Conservation (phyloP, 2,329 filamentous ascomycete genomes). For the Tothia fuscella region DNA sequence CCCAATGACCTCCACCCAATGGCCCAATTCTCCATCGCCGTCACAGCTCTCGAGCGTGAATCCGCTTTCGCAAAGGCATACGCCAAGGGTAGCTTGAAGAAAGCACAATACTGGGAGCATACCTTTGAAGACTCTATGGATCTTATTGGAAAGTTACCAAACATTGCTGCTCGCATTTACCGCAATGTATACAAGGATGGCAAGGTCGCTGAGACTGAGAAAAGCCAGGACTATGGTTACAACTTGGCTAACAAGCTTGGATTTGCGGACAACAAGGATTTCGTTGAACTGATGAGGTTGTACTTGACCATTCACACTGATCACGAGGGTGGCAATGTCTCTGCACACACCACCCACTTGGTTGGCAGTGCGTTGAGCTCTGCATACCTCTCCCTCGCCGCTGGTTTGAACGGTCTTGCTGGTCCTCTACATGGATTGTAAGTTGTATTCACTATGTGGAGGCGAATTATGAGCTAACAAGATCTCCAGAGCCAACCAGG, state of each 20-base stretch:
- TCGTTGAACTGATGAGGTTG: constrained; percentile 94
- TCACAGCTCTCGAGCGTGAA: constrained; percentile 96
- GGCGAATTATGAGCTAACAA: constrained; percentile 17
- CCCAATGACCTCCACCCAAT: constrained; percentile 95
- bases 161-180: constrained; percentile 97
- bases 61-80: constrained; percentile 98
- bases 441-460: constrained; percentile 18
- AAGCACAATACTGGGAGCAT: constrained; percentile 99
- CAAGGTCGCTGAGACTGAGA: constrained; percentile 90
- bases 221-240: constrained; percentile 99
- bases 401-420: constrained; percentile 94
- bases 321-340: constrained; percentile 99
- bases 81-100: constrained; percentile 96
- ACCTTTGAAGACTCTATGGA: constrained; percentile 99
- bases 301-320: constrained; percentile 99
- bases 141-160: constrained; percentile 97
- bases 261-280: constrained; percentile 89
- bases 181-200: constrained; percentile 99
- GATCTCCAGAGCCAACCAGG: constrained; percentile 99
- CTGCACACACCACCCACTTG: constrained; percentile 95
- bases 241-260: constrained; percentile 99
- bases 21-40: constrained; percentile 97
- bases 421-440: constrained; percentile 97
- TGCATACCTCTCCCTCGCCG: constrained; percentile 89
- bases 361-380: constrained; percentile 95